phyloP scores from a whole-genome alignment of 106 monocot genomes.

The Triglochin maritima region DNA sequence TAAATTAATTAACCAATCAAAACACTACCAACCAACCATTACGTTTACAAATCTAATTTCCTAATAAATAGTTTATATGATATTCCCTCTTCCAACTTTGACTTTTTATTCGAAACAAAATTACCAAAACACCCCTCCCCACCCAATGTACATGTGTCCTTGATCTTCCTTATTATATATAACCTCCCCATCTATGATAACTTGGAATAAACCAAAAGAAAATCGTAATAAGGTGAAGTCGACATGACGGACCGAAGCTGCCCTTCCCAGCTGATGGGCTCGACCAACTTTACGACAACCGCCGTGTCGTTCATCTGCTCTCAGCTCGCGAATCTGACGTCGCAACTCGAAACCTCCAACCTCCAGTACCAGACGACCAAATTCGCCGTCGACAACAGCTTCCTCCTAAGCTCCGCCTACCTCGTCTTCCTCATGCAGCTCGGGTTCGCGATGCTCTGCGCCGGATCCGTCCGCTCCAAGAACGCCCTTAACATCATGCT shows the following conservation, averaged over 20 bases:
- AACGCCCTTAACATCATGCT: constrained; percentile 98
- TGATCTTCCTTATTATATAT: too few species aligned
- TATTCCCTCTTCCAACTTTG: too few species aligned
- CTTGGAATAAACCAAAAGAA: too few species aligned
- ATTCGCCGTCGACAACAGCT: constrained; percentile 38
- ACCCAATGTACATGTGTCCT: too few species aligned
- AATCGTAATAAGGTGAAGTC: background rate
- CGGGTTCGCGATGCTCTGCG: constrained; percentile 95
- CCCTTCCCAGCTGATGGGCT: background rate
- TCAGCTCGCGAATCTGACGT: constrained; percentile 1
- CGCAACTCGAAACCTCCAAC: background rate
- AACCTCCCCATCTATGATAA: too few species aligned
- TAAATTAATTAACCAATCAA: too few species aligned
- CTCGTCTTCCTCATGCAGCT: constrained; percentile 95
- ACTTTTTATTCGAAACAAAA: too few species aligned
- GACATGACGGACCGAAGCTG: background rate
- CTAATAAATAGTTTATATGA: too few species aligned
- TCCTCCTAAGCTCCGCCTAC: constrained; percentile 87
- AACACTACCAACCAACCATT: too few species aligned
- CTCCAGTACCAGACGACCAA: constrained; percentile 13
- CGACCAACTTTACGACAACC: constrained; percentile 1
- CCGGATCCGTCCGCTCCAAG: constrained; percentile 85
- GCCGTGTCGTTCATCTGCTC: constrained; percentile 13
- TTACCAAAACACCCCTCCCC: too few species aligned
- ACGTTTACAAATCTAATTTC: too few species aligned